These are phyloP conservation scores for Xylariaceae sp. DNA, from an alignment of 2,329 filamentous ascomycete species.

Conservation along the genomic window DNA sequence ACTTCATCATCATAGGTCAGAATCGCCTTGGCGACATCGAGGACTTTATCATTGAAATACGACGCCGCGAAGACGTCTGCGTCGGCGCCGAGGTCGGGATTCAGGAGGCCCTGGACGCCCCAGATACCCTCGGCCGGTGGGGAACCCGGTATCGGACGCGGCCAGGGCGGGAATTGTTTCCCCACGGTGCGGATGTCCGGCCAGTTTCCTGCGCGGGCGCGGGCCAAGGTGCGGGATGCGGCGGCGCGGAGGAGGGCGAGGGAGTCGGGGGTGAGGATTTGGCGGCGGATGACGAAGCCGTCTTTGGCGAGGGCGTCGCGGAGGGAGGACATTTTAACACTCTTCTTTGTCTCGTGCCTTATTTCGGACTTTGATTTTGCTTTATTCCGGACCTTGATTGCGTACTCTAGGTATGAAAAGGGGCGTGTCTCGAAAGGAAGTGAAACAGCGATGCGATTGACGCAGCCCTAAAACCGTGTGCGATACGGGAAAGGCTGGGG, in stretches of 20 bases:
- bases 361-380: background rate
- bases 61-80: slow-evolving; percentile 56
- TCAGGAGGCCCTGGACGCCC: slow-evolving; percentile 82
- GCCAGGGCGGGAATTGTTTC: slow-evolving; percentile 89
- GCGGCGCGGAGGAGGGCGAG: slow-evolving; percentile 57
- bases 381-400: background rate
- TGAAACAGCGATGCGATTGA: too few relatives aligned
- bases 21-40: slow-evolving; percentile 60
- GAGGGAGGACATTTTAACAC: slow-evolving; percentile 5
- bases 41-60: slow-evolving; percentile 66
- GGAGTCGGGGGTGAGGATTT: slow-evolving; percentile 52
- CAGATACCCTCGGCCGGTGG: slow-evolving; percentile 60
- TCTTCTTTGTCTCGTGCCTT: background rate
- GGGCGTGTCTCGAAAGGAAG: too few relatives aligned
- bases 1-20: slow-evolving; percentile 39
- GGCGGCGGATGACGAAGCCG: slow-evolving; percentile 70
- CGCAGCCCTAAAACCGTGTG: too few relatives aligned
- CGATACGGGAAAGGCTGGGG: too few relatives aligned
- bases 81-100: slow-evolving; percentile 59
- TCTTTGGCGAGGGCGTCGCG: slow-evolving; percentile 39
- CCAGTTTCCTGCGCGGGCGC: slow-evolving; percentile 68
- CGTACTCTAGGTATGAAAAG: too few relatives aligned
- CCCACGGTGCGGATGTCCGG: slow-evolving; percentile 76
- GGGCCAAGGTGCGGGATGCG: slow-evolving; percentile 43
- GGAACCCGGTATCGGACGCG: slow-evolving; percentile 42